Base-by-base conservation (phyloP, 2,329 filamentous ascomycete species). In the Aspergillus eucalypticola region DNA sequence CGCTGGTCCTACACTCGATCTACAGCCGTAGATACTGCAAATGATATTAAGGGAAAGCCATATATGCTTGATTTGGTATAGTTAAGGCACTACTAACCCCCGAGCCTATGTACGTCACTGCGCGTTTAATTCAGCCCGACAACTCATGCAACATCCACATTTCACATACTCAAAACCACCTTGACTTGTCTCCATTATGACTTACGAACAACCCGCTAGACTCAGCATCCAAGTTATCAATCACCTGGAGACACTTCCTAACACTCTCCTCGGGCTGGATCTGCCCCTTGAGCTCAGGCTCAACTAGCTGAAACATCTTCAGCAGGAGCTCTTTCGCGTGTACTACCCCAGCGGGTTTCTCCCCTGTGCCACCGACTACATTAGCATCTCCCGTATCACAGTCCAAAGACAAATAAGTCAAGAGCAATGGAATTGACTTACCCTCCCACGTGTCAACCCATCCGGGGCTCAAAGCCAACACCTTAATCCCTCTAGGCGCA, bases 391-490 rank as follows among this genome's bases (percentile, higher is more conserved):
- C 23, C 21, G 17, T 4, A 10, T 5, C 17, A 19, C 11, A 48
- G 8, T 6, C 13, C 23, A n/a, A 13, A n/a, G 10, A 29, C 7
- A 15, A 29, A 13, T 15, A 27, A 23, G 10, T 19, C 5, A 38
- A 38, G 38, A 41, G 35, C 49, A 15, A 11, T 39, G 29, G 49
- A 46, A 21, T 25, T 2, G 23, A 64, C 65, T 65, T 64, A 66
- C 66, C 66, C 21, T 67, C 66, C 58, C 56, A 65, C 3, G 57
- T 59, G 55, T 59, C 57, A 64, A 73, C 58, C 74, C 74, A 73
- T 51, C 74, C 74, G 17, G 74, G 74, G 60, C 73, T 75, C 52
- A 75, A 32, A 41, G 69, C 70, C 58, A 76, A 54, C 35, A 72
- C 70, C 60, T 71, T 72, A 59, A 76, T 74, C 13, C 72, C 70